A percentile compares a stretch with the other conserved stretches of the same genome.
Evolutionary conservation across 305 asterid genomes (phyloP).

Genomic region (Solanum hybrid): DNA sequence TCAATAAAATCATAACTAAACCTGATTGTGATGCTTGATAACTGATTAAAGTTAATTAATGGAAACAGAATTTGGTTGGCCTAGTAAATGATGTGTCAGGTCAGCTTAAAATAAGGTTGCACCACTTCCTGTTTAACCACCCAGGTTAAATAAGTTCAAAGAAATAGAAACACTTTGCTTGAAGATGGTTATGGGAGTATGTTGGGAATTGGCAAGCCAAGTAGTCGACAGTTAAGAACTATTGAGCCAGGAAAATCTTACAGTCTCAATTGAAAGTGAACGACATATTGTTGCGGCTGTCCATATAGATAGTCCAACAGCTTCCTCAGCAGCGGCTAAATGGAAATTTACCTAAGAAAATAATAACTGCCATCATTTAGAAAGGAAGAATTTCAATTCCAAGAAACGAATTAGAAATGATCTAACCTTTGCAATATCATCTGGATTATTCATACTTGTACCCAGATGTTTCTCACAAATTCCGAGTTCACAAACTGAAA

Average conservation of each 20-base stretch:
- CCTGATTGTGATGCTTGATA: neutral
- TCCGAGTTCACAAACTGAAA: conserved; percentile 51
- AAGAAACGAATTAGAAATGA: conserved; percentile 3
- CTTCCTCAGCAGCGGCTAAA: conserved; percentile 85
- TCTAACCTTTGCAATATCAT: conserved; percentile 54
- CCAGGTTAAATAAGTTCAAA: neutral
- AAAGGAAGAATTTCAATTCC: neutral
- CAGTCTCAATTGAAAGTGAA: conserved; percentile 84
- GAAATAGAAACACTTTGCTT: neutral
- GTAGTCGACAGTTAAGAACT: neutral
- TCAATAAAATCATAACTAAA: neutral
- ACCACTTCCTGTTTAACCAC: neutral
- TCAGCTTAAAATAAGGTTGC: neutral
- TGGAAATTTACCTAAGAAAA: conserved; percentile 53
- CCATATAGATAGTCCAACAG: conserved; percentile 78
- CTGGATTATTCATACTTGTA: conserved; percentile 26
- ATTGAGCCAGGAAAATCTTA: conserved; percentile 16
- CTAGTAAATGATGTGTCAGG: neutral
- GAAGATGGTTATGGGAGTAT: neutral
- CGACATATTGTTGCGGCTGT: conserved; percentile 80
- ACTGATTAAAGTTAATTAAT: neutral
- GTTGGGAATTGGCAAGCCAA: neutral
- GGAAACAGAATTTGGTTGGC: neutral
- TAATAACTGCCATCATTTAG: conserved; percentile 7
- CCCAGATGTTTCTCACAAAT: conserved; percentile 35